Conservation (phyloP, 306 rosid species). For the Chamaecrista fasciculata region DNA sequence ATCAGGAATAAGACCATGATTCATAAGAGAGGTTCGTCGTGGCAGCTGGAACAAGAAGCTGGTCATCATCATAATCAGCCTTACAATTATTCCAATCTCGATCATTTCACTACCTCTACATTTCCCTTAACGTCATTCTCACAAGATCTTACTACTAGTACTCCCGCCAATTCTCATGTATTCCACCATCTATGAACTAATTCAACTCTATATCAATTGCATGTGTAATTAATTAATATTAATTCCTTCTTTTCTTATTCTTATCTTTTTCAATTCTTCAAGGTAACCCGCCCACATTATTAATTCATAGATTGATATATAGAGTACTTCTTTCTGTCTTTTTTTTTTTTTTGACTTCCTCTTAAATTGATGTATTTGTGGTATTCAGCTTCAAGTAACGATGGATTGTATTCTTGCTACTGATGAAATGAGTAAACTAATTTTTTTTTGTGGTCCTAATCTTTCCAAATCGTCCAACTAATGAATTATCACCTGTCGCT, state of each 20-base stretch:
- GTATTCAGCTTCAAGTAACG: constrained; percentile 31
- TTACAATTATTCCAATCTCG: constrained; percentile 37
- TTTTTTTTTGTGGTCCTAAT: constrained; percentile 39
- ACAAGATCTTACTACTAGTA: constrained; percentile 47
- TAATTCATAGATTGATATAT: too few species aligned
- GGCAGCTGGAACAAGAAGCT: constrained; percentile 49
- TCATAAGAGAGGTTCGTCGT: too few species aligned
- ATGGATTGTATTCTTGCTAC: constrained; percentile 20
- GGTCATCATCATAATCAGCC: constrained; percentile 35
- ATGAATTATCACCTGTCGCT: constrained; percentile 31
- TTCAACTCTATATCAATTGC: too few species aligned
- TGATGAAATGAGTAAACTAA: constrained; percentile 43
- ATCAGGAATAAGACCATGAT: too few species aligned
- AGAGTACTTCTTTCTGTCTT: not conserved
- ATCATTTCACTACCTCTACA: constrained; percentile 65
- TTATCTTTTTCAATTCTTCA: not conserved
- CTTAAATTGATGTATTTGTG: constrained; percentile 31
- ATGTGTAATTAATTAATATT: constrained; percentile 18
- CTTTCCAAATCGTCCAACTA: constrained; percentile 39
- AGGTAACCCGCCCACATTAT: constrained; percentile 32
- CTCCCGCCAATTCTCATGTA: constrained; percentile 64
- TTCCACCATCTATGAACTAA: constrained; percentile 58
- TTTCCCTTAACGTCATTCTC: constrained; percentile 71
- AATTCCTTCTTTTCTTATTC: constrained; percentile 5
- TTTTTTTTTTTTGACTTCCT: constrained; percentile 11